Base-by-base conservation (phyloP, 441 rosid genomes). In the Isatis lusitanica region DNA sequence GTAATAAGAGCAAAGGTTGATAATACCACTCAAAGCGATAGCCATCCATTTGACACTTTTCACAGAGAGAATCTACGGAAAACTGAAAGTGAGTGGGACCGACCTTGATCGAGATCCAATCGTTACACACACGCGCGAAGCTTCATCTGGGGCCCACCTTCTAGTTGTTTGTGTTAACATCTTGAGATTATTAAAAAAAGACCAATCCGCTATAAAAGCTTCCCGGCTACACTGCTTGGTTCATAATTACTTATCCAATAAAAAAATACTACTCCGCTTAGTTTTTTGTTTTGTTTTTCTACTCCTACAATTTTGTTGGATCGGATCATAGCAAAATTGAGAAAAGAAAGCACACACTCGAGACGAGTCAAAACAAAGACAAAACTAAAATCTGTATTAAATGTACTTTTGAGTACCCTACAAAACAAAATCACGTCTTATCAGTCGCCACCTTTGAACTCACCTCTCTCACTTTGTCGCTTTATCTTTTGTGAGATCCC, bases 351-450 rank as follows among this genome's bases (percentile, higher is more conserved):
- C 53, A 42, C 35, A 71, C 9, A 6, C 31, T 0, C 24, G 24
- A 21, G 24, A 21, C 24, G 24, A 73, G 58, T 62, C 75, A 73
- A 73, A 28, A 13, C 58, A 2, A 26, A 53, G 6, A n/a, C 0
- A 3, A 38, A 5, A 12, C 9, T 1, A 68, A 53, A 47, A 50
- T 13, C n/a, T 28, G 7, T 28, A 40, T 50, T 12, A 9, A 30
- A 48, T 71, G 75, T 35, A 71, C 68, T 71, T 71, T 71, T 62
- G 74, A 44, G 57, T 71, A 21, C 76, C 71, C 70, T 63, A 46
- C 58, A 63, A 40, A 40, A 56, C 16, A 33, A 3, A 61, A 55
- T 56, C 44, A 18, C n/a, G 64, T 63, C 70, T 55, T 63, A 70
- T 73, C 76, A 18, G 55, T 63, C 70, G 10, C 76, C 53, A 53